phyloP scores from a whole-genome alignment of 2,329 filamentous ascomycete genomes.

The Nothophaeocryptopus gaeumannii region DNA sequence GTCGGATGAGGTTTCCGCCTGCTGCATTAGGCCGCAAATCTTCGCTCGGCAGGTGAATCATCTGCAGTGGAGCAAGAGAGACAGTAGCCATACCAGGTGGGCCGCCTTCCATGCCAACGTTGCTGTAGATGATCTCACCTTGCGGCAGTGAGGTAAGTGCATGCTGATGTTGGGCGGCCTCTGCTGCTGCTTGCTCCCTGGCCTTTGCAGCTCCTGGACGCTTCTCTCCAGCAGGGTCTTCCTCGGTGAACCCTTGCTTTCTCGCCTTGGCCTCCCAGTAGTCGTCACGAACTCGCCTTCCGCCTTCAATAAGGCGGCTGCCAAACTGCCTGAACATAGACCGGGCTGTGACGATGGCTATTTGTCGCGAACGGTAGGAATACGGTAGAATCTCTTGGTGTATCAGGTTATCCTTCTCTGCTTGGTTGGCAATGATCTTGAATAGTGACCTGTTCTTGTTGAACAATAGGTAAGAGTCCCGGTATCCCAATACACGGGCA shows the following conservation, averaged over 20 bases:
- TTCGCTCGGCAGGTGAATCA: constrained; percentile 79
- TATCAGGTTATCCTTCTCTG: constrained; percentile 95
- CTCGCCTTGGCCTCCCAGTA: constrained; percentile 98
- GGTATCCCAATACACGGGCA: constrained; percentile 85
- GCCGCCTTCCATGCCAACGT: constrained; percentile 39
- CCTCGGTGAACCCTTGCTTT: constrained; percentile 97
- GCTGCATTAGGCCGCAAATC: constrained; percentile 75
- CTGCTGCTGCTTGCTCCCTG: constrained; percentile 74
- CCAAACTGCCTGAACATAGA: constrained; percentile 99
- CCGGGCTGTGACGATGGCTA: constrained; percentile 93
- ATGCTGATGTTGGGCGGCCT: constrained; percentile 58
- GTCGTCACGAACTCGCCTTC: constrained; percentile 88
- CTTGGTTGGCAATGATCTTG: constrained; percentile 96
- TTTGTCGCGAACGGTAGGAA: constrained; percentile 96
- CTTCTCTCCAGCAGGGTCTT: constrained; percentile 93
- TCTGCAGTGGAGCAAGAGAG: constrained; percentile 70
- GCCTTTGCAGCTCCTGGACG: constrained; percentile 87
- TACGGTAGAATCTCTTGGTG: constrained; percentile 93
- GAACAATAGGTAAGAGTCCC: constrained; percentile 96
- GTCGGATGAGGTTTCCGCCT: constrained; percentile 78
- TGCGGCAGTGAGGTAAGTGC: constrained; percentile 63
- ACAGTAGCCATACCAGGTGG: constrained; percentile 60
- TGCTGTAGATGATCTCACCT: constrained; percentile 85
- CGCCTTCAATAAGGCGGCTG: constrained; percentile 85
- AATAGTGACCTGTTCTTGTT: constrained; percentile 96